Conservation (phyloP, 108 stramenopile species). For the Nannochloropsis granulata region DNA sequence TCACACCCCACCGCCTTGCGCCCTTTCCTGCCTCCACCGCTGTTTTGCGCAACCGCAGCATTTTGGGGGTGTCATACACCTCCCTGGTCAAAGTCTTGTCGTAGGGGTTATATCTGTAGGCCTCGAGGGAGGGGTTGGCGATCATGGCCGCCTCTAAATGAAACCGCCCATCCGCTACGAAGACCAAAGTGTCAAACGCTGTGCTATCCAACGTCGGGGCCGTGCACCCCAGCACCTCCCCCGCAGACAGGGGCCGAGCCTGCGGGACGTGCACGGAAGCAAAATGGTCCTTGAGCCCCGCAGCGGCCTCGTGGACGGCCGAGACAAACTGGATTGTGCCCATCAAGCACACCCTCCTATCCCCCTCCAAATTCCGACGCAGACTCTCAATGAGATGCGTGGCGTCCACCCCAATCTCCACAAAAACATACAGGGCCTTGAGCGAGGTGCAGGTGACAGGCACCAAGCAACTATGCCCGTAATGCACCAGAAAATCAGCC, state of each 20-base stretch:
- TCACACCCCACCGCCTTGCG: slow-evolving; percentile 63
- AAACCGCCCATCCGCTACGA: slow-evolving; percentile 94
- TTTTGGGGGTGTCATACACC: slow-evolving; percentile 65
- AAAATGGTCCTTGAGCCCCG: slow-evolving; percentile 7
- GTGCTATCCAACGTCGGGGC: slow-evolving; percentile 48
- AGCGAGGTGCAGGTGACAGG: slow-evolving; percentile 63
- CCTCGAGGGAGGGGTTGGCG: slow-evolving; percentile 67
- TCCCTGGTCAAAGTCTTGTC: slow-evolving; percentile 73
- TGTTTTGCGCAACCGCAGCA: slow-evolving; percentile 38
- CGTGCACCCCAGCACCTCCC: slow-evolving; percentile 95
- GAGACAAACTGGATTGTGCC: slow-evolving; percentile 75
- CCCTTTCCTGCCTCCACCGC: slow-evolving; percentile 29
- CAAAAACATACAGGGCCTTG: slow-evolving; percentile 81
- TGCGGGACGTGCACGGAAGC: slow-evolving; percentile 37
- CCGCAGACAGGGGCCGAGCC: slow-evolving; percentile 35
- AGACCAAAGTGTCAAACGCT: slow-evolving; percentile 51
- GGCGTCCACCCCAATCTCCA: slow-evolving; percentile 85
- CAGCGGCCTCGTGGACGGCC: slow-evolving; percentile 54
- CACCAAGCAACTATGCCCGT: slow-evolving; percentile 94
- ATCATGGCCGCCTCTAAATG: slow-evolving; percentile 95
- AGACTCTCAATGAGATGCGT: slow-evolving; percentile 46
- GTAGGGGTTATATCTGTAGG: slow-evolving; percentile 91
- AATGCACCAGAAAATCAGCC: slow-evolving; percentile 80
- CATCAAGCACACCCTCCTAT: slow-evolving; percentile 18
- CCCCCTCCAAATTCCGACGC: slow-evolving; percentile 2